phyloP scores from a whole-genome alignment of 169 alveolate genomes.

The Eimeria mitis region DNA sequence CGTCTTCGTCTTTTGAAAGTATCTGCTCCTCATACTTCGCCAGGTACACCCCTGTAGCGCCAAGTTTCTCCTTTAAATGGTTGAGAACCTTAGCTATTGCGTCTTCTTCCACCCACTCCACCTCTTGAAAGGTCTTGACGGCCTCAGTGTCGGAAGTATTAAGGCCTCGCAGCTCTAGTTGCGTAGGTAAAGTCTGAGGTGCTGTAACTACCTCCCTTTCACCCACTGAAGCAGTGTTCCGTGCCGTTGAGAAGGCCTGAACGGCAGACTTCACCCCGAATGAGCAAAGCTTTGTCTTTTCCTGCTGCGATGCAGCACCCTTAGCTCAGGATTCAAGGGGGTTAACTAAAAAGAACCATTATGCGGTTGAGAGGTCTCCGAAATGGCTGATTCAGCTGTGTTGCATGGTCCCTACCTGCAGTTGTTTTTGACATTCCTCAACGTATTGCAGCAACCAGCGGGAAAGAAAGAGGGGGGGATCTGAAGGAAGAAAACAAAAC shows the following conservation, averaged over 20 bases:
- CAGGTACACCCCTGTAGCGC: slow-evolving; percentile 48
- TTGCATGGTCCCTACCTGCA: background rate
- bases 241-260: slow-evolving; percentile 17
- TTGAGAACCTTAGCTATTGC: background rate
- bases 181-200: background rate
- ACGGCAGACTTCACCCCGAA: background rate
- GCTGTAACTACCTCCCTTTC: background rate
- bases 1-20: slow-evolving; percentile 1
- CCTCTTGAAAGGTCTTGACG: background rate
- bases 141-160: background rate
- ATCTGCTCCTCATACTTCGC: slow-evolving; percentile 60
- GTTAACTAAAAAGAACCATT: background rate
- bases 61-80: slow-evolving; percentile 14
- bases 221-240: background rate
- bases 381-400: background rate
- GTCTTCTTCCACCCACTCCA: slow-evolving; percentile 62
- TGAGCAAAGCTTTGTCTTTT: too few relatives aligned
- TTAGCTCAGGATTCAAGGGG: background rate
- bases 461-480: slow-evolving; percentile 53
- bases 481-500: background rate
- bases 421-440: slow-evolving; percentile 7
- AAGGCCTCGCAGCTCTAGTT: background rate
- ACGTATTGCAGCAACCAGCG: slow-evolving; percentile 56
- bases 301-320: background rate
- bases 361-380: background rate